phyloP scores from a whole-genome alignment of 2,329 filamentous ascomycete genomes.

The Diaporthe longicolla region DNA sequence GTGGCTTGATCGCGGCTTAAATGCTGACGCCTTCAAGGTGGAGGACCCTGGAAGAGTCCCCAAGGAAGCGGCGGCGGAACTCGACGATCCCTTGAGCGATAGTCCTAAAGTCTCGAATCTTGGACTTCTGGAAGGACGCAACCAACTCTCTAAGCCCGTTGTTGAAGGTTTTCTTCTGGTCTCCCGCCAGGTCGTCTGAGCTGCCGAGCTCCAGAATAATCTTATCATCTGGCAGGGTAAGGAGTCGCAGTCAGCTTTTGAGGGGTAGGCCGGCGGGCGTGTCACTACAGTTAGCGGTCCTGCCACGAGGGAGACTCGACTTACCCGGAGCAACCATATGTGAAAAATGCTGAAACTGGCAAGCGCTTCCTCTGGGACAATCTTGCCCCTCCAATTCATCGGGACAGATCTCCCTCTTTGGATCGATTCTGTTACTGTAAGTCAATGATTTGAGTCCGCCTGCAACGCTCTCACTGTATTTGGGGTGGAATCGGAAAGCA shows the following conservation, averaged over 20 bases:
- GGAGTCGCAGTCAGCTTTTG: constrained; percentile 63
- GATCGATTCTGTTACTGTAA: constrained; percentile 92
- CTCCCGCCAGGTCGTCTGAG: constrained; percentile 73
- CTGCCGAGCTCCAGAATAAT: constrained; percentile 80
- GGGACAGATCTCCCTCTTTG: constrained; percentile 80
- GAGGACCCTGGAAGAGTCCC: constrained; percentile 75
- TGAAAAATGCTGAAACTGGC: constrained; percentile 84
- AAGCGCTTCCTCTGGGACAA: constrained; percentile 80
- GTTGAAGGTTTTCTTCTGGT: constrained; percentile 73
- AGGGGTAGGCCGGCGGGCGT: constrained; percentile 52
- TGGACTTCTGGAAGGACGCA: constrained; percentile 69
- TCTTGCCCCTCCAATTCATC: constrained; percentile 78
- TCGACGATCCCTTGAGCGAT: constrained; percentile 78
- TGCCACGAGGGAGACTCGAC: constrained; percentile 56
- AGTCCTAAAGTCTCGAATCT: constrained; percentile 75
- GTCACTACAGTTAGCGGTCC: constrained; percentile 43
- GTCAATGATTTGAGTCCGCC: constrained; percentile 91
- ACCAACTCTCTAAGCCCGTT: constrained; percentile 74
- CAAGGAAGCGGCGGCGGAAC: constrained; percentile 75
- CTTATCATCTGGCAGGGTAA: constrained; percentile 73
- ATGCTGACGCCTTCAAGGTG: constrained; percentile 64
- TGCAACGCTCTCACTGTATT: constrained; percentile 76
- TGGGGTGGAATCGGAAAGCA: constrained; percentile 90
- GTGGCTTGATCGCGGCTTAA: constrained; percentile 27
- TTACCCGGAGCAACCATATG: constrained; percentile 81